Base-by-base conservation (phyloP, 164 flowering plant genomes). In the Hamamelis virginiana region DNA sequence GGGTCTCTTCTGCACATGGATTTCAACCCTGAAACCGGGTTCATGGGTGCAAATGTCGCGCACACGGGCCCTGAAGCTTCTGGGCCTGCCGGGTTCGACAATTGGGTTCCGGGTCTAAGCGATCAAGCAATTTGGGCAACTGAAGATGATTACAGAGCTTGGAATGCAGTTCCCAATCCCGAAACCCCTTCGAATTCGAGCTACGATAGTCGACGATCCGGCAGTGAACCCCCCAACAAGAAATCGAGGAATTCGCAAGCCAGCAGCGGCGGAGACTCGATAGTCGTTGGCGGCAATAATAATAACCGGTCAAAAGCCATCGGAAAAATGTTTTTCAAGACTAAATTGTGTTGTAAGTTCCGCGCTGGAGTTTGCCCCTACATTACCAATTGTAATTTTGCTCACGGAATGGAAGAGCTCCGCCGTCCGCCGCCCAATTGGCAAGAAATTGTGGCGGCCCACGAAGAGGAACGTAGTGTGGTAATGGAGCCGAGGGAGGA, bases 321-420 rank as follows among this genome's bases (percentile, higher is more conserved):
- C 25, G 99, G 99, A 19, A 90, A 87, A 60, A 95, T 95, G 99
- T 95, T 95, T 66, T 95, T 84, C 79, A 95, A 95, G 73, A 95
- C 99, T 9, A 95, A 95, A 73, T 78, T 95, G 0, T 95, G 99
- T 70, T 95, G 96, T 85, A 95, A 95, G 66, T 95, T 92, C 70
- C 86, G 98, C 1, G 89, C 87, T 0, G 98, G 98, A 58, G 84
- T 90, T 52, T 94, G 98, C 74, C 98, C 98, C 0, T 94, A 94
- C 71, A 71, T 90, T n/a, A 90, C 97, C 0, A 94, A 92, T 59
- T 95, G 99, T 58, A 95, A 95, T 68, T 95, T 95, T 74, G 98
- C 99, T 41, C 99, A 95, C 68, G 88, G 92, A 60, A 80, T 87
- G 21, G 98, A 95, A 69, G 99, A 95, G 74, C 88, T 95, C 9